phyloP scores from a whole-genome alignment of 305 asterid genomes.

The Solanum hybrid region DNA sequence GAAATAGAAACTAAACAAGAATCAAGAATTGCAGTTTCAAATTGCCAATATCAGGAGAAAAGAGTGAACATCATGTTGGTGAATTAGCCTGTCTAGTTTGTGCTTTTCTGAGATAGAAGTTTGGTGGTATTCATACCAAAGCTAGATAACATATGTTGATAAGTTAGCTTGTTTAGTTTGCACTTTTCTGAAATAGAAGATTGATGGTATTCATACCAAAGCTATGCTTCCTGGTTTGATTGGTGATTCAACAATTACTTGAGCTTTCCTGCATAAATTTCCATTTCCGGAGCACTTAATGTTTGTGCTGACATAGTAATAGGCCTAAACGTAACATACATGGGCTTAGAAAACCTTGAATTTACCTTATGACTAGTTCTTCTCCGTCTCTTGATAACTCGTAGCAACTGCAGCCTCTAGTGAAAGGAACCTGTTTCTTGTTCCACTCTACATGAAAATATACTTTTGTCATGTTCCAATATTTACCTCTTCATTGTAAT shows the following conservation, averaged over 20 bases:
- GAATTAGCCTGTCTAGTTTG: background rate
- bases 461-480: background rate
- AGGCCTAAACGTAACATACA: background rate
- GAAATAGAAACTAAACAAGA: background rate
- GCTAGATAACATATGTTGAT: background rate
- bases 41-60: background rate
- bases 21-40: background rate
- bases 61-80: background rate
- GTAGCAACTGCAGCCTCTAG: constrained; percentile 62
- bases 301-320: background rate
- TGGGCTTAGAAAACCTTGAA: background rate
- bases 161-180: background rate
- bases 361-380: constrained; percentile 52
- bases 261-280: constrained; percentile 48
- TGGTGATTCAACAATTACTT: constrained; percentile 52
- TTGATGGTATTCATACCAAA: constrained; percentile 23
- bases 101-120: background rate
- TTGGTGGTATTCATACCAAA: background rate
- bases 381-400: constrained; percentile 33
- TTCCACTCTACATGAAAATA: constrained; percentile 53
- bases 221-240: constrained; percentile 58
- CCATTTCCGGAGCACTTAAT: background rate
- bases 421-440: constrained; percentile 52
- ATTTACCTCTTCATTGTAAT: background rate
- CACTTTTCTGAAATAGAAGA: background rate